phyloP scores from a whole-genome alignment of 2,329 filamentous ascomycete genomes.

The Calonectria fujianensis region DNA sequence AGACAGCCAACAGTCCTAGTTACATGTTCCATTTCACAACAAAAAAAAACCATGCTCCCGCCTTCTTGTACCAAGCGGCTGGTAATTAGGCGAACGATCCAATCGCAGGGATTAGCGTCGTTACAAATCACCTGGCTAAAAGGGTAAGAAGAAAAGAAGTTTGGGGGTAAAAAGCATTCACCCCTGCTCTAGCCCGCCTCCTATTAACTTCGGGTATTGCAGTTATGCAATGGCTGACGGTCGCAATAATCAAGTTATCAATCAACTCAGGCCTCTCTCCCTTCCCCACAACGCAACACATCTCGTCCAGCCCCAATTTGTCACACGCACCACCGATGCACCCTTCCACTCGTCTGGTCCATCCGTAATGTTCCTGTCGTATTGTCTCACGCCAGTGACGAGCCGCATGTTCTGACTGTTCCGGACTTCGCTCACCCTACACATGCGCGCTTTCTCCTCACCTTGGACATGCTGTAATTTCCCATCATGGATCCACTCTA shows the following conservation, averaged over 20 bases:
- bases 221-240: slow-evolving; percentile 2
- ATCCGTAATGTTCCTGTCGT: slow-evolving; percentile 29
- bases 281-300: not conserved
- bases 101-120: not conserved
- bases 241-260: slow-evolving; percentile 54
- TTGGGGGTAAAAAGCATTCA: not conserved
- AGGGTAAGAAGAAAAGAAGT: not conserved
- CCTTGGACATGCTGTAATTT: not conserved
- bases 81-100: not conserved
- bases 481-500: slow-evolving; percentile 19
- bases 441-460: not conserved
- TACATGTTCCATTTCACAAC: not conserved
- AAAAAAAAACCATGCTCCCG: not conserved
- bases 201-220: not conserved
- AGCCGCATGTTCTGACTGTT: not conserved
- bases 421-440: not conserved
- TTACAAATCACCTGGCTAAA: not conserved
- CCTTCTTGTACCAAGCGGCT: not conserved
- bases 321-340: not conserved
- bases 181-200: slow-evolving; percentile 5
- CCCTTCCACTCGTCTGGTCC: not conserved
- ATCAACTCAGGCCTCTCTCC: slow-evolving; percentile 45
- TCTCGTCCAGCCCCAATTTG: slow-evolving; percentile 3
- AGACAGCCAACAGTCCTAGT: not conserved
- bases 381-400: not conserved